Evolutionary conservation across 805 yeast genomes (phyloP), one percentile per base, ranked within the genome.

Genomic region (Ogataea sp.): DNA sequence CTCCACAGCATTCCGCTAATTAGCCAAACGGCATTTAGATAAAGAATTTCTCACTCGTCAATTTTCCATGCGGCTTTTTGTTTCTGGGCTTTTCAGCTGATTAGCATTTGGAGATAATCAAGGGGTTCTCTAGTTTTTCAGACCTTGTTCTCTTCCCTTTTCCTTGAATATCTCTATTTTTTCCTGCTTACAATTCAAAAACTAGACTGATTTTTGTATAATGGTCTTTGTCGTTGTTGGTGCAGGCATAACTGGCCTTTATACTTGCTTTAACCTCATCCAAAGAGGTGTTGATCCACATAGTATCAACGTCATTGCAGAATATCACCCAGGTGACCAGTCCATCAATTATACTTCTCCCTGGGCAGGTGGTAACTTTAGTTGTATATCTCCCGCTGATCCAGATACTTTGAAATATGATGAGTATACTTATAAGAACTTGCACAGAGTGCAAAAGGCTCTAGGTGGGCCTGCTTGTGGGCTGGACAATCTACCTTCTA

Each of bases 281-380:
- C 58, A 65, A 13, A 61, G 60, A 10, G 64, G 66, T 2, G 59
- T 68, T 9, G 41, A 53, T 0, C 65, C 71, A 1, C 40, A 53
- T 1, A 59, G 71, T 6, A 71, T 85, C 44, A 66, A 74, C 4
- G 70, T 84, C 2, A 48, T 80, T 16, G 90, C 85, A 7, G 74
- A 81, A 51, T 73, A 70, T 48, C 57, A 80, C 29, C 94, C 95
- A 3, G 95, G 94, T 4, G 95, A 85, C 51, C 81, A 76, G 46
- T 77, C 87, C 4, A 73, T 74, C 41, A 66, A 73, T 37, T 85
- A 80, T 56, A 78, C 95, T 1, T 81, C 89, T 0, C 95, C 95
- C 0, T 81, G 82, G 73, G 95, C 95, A 0, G 82, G 82, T 20
- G 81, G 78, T 7, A 75, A 76, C 52, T 75, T 75, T 50, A 70